A percentile compares a stretch with the other conserved stretches of the same genome.
Evolutionary conservation across 257 asterid species (phyloP).

Genomic region (Dorcoceras hygrometricum): DNA sequence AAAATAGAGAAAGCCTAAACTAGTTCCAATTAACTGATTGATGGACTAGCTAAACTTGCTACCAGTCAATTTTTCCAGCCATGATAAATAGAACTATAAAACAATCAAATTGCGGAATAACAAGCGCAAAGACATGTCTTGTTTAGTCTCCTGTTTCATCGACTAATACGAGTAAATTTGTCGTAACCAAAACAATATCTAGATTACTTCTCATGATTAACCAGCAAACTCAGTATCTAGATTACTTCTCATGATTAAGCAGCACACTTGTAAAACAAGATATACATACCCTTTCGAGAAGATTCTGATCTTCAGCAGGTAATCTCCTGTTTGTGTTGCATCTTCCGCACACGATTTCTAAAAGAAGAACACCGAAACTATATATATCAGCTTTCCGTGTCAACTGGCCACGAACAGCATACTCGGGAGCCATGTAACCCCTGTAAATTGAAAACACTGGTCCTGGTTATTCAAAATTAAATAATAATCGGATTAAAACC

Average conservation of each 20-base stretch:
- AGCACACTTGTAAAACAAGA: constrained; percentile 21
- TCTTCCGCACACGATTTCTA: constrained; percentile 86
- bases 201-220: constrained; percentile 9
- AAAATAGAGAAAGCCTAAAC: too few species aligned
- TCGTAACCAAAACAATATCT: background rate
- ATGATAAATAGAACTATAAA: background rate
- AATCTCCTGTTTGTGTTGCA: constrained; percentile 62
- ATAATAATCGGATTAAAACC: background rate
- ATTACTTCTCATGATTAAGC: constrained; percentile 7
- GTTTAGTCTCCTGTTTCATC: background rate
- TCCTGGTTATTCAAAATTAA: background rate
- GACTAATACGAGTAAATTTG: background rate
- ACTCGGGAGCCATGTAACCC: constrained; percentile 97
- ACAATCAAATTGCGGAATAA: background rate
- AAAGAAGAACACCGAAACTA: constrained; percentile 77
- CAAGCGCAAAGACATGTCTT: background rate
- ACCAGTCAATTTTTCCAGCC: background rate
- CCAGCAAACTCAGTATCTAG: constrained; percentile 11
- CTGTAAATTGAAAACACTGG: constrained; percentile 34
- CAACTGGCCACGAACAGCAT: constrained; percentile 77
- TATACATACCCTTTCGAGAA: constrained; percentile 71
- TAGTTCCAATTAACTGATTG: too few species aligned
- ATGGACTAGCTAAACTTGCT: background rate
- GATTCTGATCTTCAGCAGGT: constrained; percentile 53
- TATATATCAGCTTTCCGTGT: constrained; percentile 87